Evolutionary conservation across 805 yeast genomes (phyloP).

Genomic region (Starmerella sp.): DNA sequence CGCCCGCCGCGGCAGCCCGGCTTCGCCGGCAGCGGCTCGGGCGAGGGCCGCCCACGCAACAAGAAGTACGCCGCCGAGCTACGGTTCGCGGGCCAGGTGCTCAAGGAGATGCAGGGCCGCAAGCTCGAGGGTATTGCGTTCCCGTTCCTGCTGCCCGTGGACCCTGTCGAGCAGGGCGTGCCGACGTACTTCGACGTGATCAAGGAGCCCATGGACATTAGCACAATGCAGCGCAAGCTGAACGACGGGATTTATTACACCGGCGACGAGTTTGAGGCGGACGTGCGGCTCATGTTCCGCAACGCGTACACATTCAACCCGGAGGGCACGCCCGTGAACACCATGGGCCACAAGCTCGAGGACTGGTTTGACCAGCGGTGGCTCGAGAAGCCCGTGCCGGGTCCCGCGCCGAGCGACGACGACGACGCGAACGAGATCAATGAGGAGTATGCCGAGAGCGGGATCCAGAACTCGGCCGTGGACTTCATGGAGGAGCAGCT

Average conservation of each 20-base stretch:
- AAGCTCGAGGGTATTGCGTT: conserved; percentile 75
- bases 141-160: conserved; percentile 90
- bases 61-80: conserved; percentile 85
- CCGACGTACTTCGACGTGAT: conserved; percentile 82
- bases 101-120: conserved; percentile 72
- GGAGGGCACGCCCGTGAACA: conserved; percentile 89
- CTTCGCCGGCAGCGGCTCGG: conserved; percentile 33
- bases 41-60: conserved; percentile 56
- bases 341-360: conserved; percentile 89
- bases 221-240: conserved; percentile 69
- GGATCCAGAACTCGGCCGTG: conserved; percentile 78
- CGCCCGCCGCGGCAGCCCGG: conserved; percentile 94
- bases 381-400: conserved; percentile 70
- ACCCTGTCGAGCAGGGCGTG: conserved; percentile 83
- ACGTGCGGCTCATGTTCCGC: conserved; percentile 68
- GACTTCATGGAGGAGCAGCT: conserved; percentile 79
- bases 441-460: conserved; percentile 38
- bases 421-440: conserved; percentile 36
- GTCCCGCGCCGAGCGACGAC: conserved; percentile 36
- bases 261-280: conserved; percentile 77
- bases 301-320: conserved; percentile 93
- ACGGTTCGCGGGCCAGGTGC: conserved; percentile 67
- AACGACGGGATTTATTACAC: conserved; percentile 79
- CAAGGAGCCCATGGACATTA: conserved; percentile 89
- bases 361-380: conserved; percentile 76